These are phyloP conservation scores for Peribolospora kevripleyi DNA, from an alignment of 768 basidiomycete genomes.

Conservation along the genomic window DNA sequence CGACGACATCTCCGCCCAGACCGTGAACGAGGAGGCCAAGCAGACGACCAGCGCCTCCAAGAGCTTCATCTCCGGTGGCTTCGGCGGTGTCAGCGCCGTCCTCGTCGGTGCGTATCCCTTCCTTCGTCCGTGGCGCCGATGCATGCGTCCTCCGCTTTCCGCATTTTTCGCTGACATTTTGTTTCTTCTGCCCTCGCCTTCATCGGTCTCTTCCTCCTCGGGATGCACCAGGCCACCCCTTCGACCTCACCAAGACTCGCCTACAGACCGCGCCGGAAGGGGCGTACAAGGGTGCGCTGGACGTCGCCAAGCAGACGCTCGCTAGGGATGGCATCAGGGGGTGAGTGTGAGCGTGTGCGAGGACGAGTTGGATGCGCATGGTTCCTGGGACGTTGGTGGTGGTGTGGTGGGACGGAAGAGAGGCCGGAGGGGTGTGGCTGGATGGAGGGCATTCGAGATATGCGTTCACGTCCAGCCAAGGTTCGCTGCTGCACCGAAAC, in stretches of 20 bases:
- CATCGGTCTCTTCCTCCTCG: background rate
- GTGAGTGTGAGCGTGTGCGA: slow-evolving; percentile 22
- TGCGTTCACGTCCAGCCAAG: too few species aligned
- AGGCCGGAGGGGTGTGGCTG: too few species aligned
- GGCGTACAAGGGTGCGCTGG: slow-evolving; percentile 68
- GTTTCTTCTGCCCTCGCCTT: background rate
- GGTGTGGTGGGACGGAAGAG: too few species aligned
- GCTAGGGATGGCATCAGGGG: slow-evolving; percentile 76
- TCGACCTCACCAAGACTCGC: slow-evolving; percentile 89
- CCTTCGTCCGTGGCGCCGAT: background rate
- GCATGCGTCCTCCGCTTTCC: background rate
- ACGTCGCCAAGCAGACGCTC: slow-evolving; percentile 74
- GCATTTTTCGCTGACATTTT: background rate
- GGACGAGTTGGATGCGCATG: too few species aligned
- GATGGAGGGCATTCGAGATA: too few species aligned
- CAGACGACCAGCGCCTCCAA: slow-evolving; percentile 25
- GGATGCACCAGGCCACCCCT: slow-evolving; percentile 57
- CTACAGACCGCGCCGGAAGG: slow-evolving; percentile 79
- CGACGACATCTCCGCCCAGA: too few species aligned
- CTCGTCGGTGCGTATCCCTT: slow-evolving; percentile 46
- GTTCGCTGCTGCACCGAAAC: too few species aligned
- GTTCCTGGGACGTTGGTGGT: too few species aligned
- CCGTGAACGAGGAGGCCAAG: background rate
- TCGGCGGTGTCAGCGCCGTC: slow-evolving; percentile 67
- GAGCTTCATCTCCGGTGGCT: slow-evolving; percentile 79